Percentiles rank a stretch among this genome's conserved stretches.
Evolutionary conservation across 352 stramenopile species (phyloP).

Genomic region (Phytopythium aichiense): DNA sequence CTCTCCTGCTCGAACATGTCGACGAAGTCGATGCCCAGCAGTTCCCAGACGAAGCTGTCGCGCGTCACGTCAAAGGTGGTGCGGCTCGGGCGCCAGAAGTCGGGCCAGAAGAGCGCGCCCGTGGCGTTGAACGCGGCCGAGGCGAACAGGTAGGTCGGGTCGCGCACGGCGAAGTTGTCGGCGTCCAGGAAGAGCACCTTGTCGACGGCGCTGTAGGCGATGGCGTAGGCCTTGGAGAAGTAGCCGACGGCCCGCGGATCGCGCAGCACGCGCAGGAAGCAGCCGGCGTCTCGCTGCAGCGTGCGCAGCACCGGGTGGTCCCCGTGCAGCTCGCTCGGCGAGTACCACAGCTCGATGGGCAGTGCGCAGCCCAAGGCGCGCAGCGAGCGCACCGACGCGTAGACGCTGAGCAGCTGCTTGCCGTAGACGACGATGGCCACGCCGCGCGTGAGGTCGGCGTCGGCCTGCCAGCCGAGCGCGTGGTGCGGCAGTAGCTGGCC

Average conservation of each 20-base stretch:
- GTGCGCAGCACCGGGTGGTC: conserved; percentile 38
- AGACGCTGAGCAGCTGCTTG: conserved; percentile 47
- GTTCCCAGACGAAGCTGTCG: conserved; percentile 59
- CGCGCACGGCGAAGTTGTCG: conserved; percentile 65
- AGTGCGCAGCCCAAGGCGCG: conserved; percentile 36
- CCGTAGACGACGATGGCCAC: conserved; percentile 54
- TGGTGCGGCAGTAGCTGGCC: too few relatives aligned
- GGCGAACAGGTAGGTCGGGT: conserved; percentile 69
- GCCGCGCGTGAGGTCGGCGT: conserved; percentile 20
- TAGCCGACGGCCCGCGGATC: conserved; percentile 44
- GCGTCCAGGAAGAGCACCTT: conserved; percentile 70
- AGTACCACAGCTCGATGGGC: conserved; percentile 73
- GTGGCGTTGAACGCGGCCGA: conserved; percentile 12
- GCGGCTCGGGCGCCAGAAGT: conserved; percentile 47
- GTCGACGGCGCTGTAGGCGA: conserved; percentile 75
- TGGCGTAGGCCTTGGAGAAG: conserved; percentile 69
- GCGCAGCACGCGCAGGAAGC: conserved; percentile 62
- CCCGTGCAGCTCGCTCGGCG: conserved; percentile 33
- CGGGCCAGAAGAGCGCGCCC: conserved; percentile 59
- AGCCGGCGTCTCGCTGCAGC: conserved; percentile 29
- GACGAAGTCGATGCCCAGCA: conserved; percentile 50
- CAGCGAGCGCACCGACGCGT: conserved; percentile 39
- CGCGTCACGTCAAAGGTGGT: conserved; percentile 56
- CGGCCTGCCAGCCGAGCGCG: not conserved
- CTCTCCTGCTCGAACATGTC: conserved; percentile 81